These are phyloP conservation scores for Dichomitus squalens DNA, from an alignment of 1,284 basidiomycete genomes.

Conservation along the genomic window DNA sequence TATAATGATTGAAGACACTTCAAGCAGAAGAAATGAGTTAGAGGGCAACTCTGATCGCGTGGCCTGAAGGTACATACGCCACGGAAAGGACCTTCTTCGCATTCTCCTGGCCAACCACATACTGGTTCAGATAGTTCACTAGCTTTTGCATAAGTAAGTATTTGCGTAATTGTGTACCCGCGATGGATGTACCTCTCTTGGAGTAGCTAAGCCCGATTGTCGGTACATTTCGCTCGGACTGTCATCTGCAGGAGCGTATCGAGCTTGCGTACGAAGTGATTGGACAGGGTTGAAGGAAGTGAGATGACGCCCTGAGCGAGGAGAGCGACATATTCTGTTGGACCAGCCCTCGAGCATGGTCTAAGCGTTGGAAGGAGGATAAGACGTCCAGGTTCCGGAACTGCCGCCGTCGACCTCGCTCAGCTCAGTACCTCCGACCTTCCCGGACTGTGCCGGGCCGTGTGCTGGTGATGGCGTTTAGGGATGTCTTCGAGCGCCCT, in stretches of 20 bases:
- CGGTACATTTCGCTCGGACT: conserved; percentile 29
- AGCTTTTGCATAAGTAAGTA: conserved; percentile 49
- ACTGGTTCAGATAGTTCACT: conserved; percentile 86
- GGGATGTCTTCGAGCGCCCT: not conserved
- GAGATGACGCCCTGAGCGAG: conserved; percentile 3
- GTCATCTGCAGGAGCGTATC: conserved; percentile 36
- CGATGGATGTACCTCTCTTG: conserved; percentile 56
- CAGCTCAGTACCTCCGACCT: too few species aligned
- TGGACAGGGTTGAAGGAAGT: conserved; percentile 7
- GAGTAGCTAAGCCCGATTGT: conserved; percentile 60
- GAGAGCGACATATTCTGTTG: conserved; percentile 8
- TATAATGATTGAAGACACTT: conserved; percentile 94
- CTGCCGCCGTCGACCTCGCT: too few species aligned
- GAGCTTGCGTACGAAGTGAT: conserved; percentile 47
- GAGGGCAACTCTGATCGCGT: not conserved
- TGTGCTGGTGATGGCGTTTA: not conserved
- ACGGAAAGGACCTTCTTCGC: conserved; percentile 93
- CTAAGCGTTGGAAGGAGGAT: conserved; percentile 18
- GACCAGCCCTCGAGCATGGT: conserved; percentile 18
- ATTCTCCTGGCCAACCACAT: conserved; percentile 89
- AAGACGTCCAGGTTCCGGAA: conserved; percentile 1
- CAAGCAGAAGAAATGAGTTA: conserved; percentile 11
- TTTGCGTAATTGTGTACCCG: not conserved
- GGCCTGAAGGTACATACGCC: conserved; percentile 29
- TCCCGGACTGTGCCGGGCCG: not conserved